Evolutionary conservation across 2,329 filamentous ascomycete species (phyloP), one percentile per base, ranked within the genome.

Genomic region (Diaporthe citri): DNA sequence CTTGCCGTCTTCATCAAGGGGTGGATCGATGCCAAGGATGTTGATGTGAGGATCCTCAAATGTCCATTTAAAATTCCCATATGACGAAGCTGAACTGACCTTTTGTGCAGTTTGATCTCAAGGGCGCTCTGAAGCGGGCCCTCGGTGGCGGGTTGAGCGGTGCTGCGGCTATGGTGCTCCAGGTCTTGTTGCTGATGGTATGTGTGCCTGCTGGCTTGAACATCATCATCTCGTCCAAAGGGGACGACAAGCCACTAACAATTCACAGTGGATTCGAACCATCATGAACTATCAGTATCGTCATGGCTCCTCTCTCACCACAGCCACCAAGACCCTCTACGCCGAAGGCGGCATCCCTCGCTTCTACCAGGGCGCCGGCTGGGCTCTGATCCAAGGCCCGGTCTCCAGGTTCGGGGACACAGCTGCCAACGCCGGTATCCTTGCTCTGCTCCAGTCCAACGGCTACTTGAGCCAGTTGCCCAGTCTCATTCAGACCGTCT

Each of bases 231-330:
- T 55, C 9, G 43, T 15, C n/a, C 9, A 41, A n/a, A 6, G 28
- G 4, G n/a, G 22, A 34, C 3, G 4, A 69, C 34, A 62, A 25
- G 77, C 15, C 6, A 67, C 36, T 67, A n/a, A 20, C 39, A 2
- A 1, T 2, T 5, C 0, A 2, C 62, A 88, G 86, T 87, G 86
- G 4, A 79, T 88, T 4, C 83, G 86, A 7, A 88, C 86, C 0
- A 86, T 88, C 17, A 88, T 88, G 86, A 88, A 88, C 79, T 88
- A 88, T 59, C 86, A 88, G 75, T 88, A 88, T 71, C 86, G 86
- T 2, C 86, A 84, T 52, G 86, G 86, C 1, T 83, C 82, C 0
- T 81, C 84, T 0, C 87, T 88, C 72, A 82, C 81, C 4, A 69
- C 77, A 0, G 85, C 86, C 0, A 84, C 82, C 1, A 77, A 79